Evolutionary conservation across 345 rosid genomes (phyloP).

Genomic region (Combretum micranthum): DNA sequence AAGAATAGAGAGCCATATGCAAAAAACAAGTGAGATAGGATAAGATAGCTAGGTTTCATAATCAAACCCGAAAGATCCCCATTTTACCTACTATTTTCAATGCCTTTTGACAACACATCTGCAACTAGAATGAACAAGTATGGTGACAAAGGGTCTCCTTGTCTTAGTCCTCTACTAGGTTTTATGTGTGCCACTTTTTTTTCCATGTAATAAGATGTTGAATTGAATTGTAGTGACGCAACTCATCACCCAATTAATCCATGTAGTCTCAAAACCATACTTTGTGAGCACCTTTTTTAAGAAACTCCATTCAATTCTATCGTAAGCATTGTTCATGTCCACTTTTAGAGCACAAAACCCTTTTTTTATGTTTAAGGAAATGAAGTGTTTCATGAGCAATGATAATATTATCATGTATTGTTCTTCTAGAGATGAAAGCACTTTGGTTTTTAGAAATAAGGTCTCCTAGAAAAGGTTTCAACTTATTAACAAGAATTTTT

Average conservation of each 20-base stretch:
- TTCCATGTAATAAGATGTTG: not conserved
- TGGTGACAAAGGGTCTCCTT: not conserved
- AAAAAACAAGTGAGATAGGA: not conserved
- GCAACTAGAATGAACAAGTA: not conserved
- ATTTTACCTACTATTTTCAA: not conserved
- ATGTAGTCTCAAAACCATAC: not conserved
- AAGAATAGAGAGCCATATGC: not conserved
- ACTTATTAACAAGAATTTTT: not conserved
- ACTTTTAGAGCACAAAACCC: not conserved
- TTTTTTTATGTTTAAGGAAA: not conserved
- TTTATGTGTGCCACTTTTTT: not conserved
- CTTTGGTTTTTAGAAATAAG: not conserved
- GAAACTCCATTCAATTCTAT: not conserved
- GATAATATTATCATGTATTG: not conserved
- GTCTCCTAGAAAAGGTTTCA: not conserved
- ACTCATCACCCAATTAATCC: not conserved
- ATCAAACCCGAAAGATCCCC: not conserved
- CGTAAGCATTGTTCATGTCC: slow-evolving; percentile 1
- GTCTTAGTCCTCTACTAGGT: not conserved
- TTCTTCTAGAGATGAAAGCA: not conserved
- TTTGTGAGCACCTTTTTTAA: not conserved
- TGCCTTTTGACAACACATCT: not conserved
- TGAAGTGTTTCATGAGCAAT: not conserved
- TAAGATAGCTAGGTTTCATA: not conserved
- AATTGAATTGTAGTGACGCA: not conserved